phyloP scores from a whole-genome alignment of 352 stramenopile genomes.

The Phytophthora nicotianae region DNA sequence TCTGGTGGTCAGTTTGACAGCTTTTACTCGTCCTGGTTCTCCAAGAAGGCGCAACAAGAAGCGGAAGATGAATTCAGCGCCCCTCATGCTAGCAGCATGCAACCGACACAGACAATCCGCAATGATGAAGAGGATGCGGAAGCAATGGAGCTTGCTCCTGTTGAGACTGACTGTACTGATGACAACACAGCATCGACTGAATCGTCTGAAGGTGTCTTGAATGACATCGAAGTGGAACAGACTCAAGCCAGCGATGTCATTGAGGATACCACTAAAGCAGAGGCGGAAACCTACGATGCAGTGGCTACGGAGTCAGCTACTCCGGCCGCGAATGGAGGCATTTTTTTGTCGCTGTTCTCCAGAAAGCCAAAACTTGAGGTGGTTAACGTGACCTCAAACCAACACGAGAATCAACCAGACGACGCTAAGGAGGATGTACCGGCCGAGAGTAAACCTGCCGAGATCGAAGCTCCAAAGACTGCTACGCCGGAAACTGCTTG shows the following conservation, averaged over 20 bases:
- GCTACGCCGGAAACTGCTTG: neutral
- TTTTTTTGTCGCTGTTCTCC: slow-evolving; percentile 25
- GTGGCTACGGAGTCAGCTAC: neutral
- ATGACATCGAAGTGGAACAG: neutral
- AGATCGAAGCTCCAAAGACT: neutral
- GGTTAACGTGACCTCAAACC: slow-evolving; percentile 3
- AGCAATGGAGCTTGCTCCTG: neutral
- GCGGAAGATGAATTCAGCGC: slow-evolving; percentile 22
- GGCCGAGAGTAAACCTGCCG: neutral
- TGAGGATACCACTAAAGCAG: neutral
- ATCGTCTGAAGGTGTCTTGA: neutral
- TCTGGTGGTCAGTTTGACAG: slow-evolving; percentile 62
- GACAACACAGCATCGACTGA: neutral
- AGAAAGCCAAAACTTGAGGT: slow-evolving; percentile 20
- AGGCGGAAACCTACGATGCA: neutral
- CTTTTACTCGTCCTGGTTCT: slow-evolving; percentile 81
- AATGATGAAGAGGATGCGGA: neutral
- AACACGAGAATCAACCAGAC: slow-evolving; percentile 1
- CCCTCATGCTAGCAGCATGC: neutral
- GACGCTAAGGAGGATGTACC: neutral
- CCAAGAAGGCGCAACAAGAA: slow-evolving; percentile 55
- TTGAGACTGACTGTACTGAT: neutral
- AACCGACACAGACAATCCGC: neutral
- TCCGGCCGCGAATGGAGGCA: slow-evolving; percentile 8
- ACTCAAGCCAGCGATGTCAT: neutral